These are phyloP conservation scores for Penicillium sp. DNA, from an alignment of 2,329 filamentous ascomycete genomes.

Conservation along the genomic window DNA sequence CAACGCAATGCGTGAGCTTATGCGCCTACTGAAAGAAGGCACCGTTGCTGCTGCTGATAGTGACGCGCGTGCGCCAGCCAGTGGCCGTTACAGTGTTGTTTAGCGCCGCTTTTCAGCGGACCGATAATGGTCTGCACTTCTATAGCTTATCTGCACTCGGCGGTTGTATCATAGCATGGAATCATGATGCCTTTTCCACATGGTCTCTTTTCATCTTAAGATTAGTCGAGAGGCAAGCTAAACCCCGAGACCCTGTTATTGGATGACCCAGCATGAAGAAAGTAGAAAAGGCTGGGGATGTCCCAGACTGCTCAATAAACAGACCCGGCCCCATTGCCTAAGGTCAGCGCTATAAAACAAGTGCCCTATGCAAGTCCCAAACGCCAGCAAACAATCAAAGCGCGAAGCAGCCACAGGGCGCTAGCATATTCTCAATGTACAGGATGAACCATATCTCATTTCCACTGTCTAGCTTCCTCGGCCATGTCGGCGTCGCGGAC, in stretches of 20 bases:
- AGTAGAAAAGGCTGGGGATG: neutral
- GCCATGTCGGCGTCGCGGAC: constrained; percentile 68
- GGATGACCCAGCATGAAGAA: neutral
- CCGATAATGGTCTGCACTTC: neutral
- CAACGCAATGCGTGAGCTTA: constrained; percentile 86
- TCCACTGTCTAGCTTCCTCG: constrained; percentile 58
- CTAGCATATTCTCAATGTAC: neutral
- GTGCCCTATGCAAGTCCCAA: neutral
- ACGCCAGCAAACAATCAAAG: neutral
- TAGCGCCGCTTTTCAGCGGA: constrained; percentile 41
- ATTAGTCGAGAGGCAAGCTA: neutral
- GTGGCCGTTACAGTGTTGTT: constrained; percentile 83
- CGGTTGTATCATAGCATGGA: constrained; percentile 12
- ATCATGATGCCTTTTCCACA: neutral
- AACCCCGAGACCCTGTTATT: neutral
- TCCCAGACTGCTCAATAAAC: neutral
- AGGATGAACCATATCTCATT: constrained; percentile 39
- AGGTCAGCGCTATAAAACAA: neutral
- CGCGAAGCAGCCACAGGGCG: neutral
- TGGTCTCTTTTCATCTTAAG: neutral
- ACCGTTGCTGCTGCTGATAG: constrained; percentile 86
- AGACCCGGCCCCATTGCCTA: neutral
- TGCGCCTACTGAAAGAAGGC: constrained; percentile 83
- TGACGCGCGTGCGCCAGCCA: constrained; percentile 75
- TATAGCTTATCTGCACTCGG: constrained; percentile 8